Conservation (phyloP, 441 rosid genomes). For the Adansonia madagascariensis region DNA sequence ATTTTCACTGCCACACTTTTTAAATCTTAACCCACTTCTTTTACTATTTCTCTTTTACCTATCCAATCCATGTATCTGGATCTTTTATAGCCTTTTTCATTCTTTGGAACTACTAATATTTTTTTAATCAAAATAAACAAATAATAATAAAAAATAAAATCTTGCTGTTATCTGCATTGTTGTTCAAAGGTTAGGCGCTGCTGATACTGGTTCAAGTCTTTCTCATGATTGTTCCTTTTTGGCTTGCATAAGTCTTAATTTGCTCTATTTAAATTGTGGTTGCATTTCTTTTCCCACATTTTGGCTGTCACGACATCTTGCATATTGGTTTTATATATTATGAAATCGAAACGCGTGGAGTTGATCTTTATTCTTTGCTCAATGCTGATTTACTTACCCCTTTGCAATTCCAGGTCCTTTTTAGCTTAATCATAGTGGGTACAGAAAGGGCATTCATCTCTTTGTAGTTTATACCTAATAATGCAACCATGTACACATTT, state of each 20-base stretch:
- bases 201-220: neutral
- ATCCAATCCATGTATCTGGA: neutral
- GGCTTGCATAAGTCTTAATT: slow-evolving; percentile 3
- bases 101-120: neutral
- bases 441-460: neutral
- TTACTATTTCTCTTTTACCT: neutral
- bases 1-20: neutral
- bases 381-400: neutral
- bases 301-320: neutral
- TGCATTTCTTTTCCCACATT: neutral
- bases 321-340: neutral
- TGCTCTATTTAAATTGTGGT: neutral
- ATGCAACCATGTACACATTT: neutral
- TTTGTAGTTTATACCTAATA: neutral
- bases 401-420: neutral
- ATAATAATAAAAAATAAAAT: neutral
- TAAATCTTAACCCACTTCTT: neutral
- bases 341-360: neutral
- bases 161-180: slow-evolving; percentile 9
- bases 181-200: neutral
- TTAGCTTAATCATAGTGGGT: neutral
- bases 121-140: neutral
- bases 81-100: neutral
- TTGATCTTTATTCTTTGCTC: neutral
- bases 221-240: neutral